Base-by-base conservation (phyloP, 495 filamentous ascomycete genomes). In the Lophiostoma macrostomum region DNA sequence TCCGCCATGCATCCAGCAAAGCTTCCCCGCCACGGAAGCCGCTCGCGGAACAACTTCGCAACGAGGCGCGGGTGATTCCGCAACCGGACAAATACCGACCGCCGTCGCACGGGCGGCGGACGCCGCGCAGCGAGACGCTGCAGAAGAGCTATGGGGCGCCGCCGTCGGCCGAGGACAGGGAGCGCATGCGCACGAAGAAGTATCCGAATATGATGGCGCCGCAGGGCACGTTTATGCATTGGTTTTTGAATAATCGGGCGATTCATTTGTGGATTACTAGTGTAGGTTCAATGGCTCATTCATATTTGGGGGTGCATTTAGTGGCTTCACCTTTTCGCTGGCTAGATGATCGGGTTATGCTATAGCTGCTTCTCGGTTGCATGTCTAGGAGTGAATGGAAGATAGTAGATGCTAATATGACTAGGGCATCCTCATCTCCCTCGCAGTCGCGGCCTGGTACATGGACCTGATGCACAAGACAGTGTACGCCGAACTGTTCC, bases 161-260 rank as follows among this genome's bases (percentile, higher is more conserved):
- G 19, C 41, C 64, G 27, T 77, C 76, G 16, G 72, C 73, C 19
- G 71, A 77, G 30, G 81, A 94, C 65, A 70, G 72, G 30, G 69
- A 76, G 38, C 77, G 74, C 48, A 85, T 86, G 70, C 73, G 72
- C 53, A 76, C 64, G 40, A 84, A 77, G 66, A 67, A 85, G 50
- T 95, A 95, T 65, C 90, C 90, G 18, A 80, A 86, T 46, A 82
- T 91, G 78, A 85, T 90, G 70, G 84, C 88, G 23, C 79, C 86
- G 0, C 73, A 82, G 65, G 84, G 86, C 5, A 86, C 83, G 4
- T 85, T 86, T 48, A 77, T 86, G 76, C 72, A 83, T 65, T 85
- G 81, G 76, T 87, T 95, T 64, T 71, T 90, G 61, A 79, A 83
- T 49, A 87, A 74, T 71, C 75, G 77, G 34, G 76, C 71, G 63